Percentiles rank a stretch among this genome's conserved stretches.
Conservation (phyloP, 768 basidiomycete species). For the Xerocomellus amylosporus region DNA sequence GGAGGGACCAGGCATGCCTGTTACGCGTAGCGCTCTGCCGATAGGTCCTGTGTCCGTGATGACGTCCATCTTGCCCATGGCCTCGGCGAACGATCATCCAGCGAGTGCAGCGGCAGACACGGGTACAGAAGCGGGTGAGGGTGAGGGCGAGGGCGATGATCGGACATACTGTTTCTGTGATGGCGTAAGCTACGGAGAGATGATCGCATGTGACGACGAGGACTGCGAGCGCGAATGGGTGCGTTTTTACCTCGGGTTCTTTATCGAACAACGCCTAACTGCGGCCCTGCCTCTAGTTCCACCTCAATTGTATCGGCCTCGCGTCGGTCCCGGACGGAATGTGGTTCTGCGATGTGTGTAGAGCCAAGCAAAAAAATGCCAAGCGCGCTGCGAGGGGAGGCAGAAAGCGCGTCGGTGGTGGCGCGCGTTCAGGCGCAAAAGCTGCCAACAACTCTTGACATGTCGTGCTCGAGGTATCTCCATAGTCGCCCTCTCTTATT, state of each 20-base stretch:
- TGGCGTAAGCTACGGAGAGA: constrained; percentile 83
- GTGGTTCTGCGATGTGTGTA: constrained; percentile 77
- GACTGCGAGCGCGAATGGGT: constrained; percentile 90
- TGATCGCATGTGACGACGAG: constrained; percentile 89
- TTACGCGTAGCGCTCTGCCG: constrained; percentile 43
- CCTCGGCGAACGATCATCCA: constrained; percentile 32
- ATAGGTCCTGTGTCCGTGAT: constrained; percentile 26
- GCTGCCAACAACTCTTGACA: constrained; percentile 31
- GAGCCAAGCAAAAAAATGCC: constrained; percentile 48
- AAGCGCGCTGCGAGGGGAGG: constrained; percentile 51
- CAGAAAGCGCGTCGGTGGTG: constrained; percentile 46
- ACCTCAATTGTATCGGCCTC: constrained; percentile 72
- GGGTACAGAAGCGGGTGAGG: constrained; percentile 45
- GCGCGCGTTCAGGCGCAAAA: constrained; percentile 30
- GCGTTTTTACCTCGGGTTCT: constrained; percentile 29
- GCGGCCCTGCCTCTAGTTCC: constrained; percentile 54
- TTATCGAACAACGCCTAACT: constrained; percentile 8
- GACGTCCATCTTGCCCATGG: constrained; percentile 21
- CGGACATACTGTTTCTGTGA: constrained; percentile 84
- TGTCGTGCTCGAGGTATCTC: background rate
- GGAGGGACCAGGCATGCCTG: constrained; percentile 79
- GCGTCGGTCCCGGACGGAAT: constrained; percentile 61
- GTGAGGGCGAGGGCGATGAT: constrained; percentile 57
- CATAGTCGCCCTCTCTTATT: constrained; percentile 18
- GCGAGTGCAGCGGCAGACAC: constrained; percentile 37